Base-by-base conservation (phyloP, 1,284 basidiomycete genomes). In the Earliella scabrosa region DNA sequence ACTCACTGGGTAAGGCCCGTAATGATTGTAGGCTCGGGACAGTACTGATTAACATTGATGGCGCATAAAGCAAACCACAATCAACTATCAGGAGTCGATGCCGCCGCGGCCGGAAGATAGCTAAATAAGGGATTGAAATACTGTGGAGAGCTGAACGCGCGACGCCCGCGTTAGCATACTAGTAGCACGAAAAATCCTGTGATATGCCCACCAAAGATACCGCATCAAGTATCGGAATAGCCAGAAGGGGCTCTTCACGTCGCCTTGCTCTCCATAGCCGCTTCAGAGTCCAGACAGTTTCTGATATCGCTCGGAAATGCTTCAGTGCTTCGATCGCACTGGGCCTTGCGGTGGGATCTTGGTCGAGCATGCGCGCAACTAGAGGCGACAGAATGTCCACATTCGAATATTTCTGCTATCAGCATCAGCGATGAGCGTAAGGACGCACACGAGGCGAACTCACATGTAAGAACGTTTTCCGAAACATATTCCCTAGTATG, bases 401-500 rank as follows among this genome's bases (percentile, higher is more conserved):
- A 26, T 26, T 43, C 13, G 23, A 9, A 11, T 24, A 43, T 27
- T 24, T 24, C 40, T 43, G 40, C 5, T 24, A 24, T 9, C 13
- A 10, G 3, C 36, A 38, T 20, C 36, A 20, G 36, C 7, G 2
- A 21, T 23, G 13, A 43, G 40, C 21, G 5, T 2, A 10, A 6
- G 21, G 23, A 8, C 23, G 29, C 6, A 31, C 29, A 13, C 26
- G 21, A 24, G 11, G 26, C 13, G 23, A 7, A 26, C 40, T 13
- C 38, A 40, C 38, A 2, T 8, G 21, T 10, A 43, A n/a, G 13
- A 43, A 24, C 7, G 26, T 7, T 10, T 32, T 7, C 24, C 52
- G 54, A 6, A 69, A 57, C 1, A 64, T 14, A 27, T 69, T 64
- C 4, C 71, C 71, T 9, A 71, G 45, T 3, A 66, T 65, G 50